These are phyloP conservation scores for Metarhizium sp. DNA, from an alignment of 2,329 filamentous ascomycete species.

Conservation along the genomic window DNA sequence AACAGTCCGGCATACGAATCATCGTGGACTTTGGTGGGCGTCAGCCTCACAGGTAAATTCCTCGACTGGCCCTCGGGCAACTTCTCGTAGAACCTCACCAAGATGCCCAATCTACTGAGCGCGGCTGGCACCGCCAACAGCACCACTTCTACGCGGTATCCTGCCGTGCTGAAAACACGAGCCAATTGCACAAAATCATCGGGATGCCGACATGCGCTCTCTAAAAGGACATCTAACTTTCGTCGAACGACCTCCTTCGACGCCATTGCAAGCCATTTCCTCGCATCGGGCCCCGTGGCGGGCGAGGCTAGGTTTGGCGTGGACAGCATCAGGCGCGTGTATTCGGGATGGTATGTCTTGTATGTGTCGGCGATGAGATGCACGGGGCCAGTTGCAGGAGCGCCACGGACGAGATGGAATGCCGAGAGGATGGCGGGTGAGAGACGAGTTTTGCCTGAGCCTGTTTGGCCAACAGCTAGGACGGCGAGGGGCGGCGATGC, in stretches of 20 bases:
- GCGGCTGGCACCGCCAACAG: constrained; percentile 32
- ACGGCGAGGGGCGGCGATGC: constrained; percentile 25
- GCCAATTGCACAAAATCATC: constrained; percentile 30
- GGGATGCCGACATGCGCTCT: constrained; percentile 35
- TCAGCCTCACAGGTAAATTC: constrained; percentile 29
- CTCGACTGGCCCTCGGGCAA: constrained; percentile 24
- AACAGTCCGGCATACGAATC: constrained; percentile 32
- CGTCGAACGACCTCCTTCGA: constrained; percentile 21
- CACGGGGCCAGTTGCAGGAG: constrained; percentile 10
- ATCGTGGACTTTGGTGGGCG: constrained; percentile 34
- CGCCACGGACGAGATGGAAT: constrained; percentile 12
- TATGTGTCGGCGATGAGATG: constrained; percentile 41
- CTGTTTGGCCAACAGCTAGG: constrained; percentile 37
- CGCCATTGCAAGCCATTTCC: constrained; percentile 33
- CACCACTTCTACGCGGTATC: constrained; percentile 29
- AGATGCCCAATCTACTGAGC: constrained; percentile 32
- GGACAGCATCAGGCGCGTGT: constrained; percentile 20
- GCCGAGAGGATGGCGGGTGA: constrained; percentile 27
- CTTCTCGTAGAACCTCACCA: constrained; percentile 28
- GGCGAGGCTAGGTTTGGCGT: constrained; percentile 26
- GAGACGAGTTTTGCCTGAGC: constrained; percentile 37
- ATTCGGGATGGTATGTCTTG: constrained; percentile 37
- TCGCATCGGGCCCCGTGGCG: constrained; percentile 30
- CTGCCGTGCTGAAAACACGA: constrained; percentile 19
- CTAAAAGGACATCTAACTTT: constrained; percentile 29